Percentiles rank a stretch among this genome's conserved stretches.
Evolutionary conservation across 345 rosid genomes (phyloP).

Genomic region (Lagerstroemia speciosa): DNA sequence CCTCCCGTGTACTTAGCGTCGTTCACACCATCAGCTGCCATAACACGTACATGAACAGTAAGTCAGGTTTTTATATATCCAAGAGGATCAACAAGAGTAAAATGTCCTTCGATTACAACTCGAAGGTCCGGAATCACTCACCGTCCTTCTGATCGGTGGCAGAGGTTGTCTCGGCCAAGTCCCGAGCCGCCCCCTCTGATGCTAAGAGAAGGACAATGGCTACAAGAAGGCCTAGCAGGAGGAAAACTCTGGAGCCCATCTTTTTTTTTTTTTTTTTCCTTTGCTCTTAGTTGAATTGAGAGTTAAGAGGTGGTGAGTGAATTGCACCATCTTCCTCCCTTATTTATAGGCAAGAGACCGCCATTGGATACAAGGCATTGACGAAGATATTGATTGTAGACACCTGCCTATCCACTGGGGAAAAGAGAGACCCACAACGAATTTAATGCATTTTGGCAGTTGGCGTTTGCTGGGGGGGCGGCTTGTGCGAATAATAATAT

Average conservation of each 20-base stretch:
- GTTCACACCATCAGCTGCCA: background rate
- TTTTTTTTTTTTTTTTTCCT: background rate
- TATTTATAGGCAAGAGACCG: background rate
- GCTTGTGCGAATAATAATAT: no score
- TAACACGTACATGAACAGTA: no score
- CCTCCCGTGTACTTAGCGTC: background rate
- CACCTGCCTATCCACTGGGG: background rate
- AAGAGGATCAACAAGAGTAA: no score
- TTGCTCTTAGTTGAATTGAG: no score
- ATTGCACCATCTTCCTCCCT: background rate
- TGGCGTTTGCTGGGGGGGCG: no score
- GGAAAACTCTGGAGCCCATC: slow-evolving; percentile 9
- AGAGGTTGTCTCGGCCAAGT: slow-evolving; percentile 3
- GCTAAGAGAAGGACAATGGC: slow-evolving; percentile 4
- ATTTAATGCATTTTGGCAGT: no score
- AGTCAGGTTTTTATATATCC: no score
- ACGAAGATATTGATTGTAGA: background rate
- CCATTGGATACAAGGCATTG: background rate
- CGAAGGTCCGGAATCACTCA: no score
- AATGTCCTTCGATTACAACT: no score
- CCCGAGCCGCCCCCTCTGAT: slow-evolving; percentile 6
- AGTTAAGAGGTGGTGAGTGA: background rate
- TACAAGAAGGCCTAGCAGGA: slow-evolving; percentile 3
- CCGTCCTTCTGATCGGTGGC: slow-evolving; percentile 1
- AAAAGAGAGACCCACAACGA: no score